phyloP scores from a whole-genome alignment of 2,329 filamentous ascomycete species.

The Diaporthe capsici region DNA sequence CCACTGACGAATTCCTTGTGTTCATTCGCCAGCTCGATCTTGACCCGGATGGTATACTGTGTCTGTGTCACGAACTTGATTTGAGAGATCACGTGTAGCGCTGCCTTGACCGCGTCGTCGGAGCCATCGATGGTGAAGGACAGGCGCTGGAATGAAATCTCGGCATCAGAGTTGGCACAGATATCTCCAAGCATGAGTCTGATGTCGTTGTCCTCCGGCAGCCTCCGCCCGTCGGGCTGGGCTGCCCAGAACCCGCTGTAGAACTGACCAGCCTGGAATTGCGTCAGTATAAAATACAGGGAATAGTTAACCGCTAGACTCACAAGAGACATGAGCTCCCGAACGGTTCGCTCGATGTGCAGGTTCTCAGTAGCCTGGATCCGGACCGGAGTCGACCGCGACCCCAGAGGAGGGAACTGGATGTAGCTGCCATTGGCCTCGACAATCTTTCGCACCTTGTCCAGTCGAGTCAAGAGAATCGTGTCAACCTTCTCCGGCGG shows the following conservation, averaged over 20 bases:
- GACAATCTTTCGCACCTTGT: constrained; percentile 98
- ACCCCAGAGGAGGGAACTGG: constrained; percentile 89
- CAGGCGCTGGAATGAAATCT: constrained; percentile 94
- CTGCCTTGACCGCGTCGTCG: constrained; percentile 95
- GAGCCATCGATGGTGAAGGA: constrained; percentile 95
- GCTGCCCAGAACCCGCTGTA: constrained; percentile 98
- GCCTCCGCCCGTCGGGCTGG: constrained; percentile 75
- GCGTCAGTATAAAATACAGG: constrained; percentile 45
- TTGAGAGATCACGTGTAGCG: constrained; percentile 93
- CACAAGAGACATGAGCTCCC: constrained; percentile 95
- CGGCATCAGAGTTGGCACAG: constrained; percentile 94
- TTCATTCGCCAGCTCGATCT: constrained; percentile 98
- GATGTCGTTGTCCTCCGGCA: constrained; percentile 79
- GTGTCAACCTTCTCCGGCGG: constrained; percentile 95
- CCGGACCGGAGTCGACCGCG: constrained; percentile 85
- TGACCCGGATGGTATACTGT: constrained; percentile 94
- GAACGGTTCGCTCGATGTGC: constrained; percentile 93
- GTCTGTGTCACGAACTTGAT: constrained; percentile 89
- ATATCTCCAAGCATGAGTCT: constrained; percentile 95
- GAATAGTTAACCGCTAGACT: constrained; percentile 50
- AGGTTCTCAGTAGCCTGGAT: constrained; percentile 95
- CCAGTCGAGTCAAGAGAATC: constrained; percentile 89
- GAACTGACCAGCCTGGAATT: constrained; percentile 86
- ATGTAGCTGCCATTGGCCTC: constrained; percentile 97
- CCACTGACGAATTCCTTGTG: constrained; percentile 99